A percentile compares a stretch with the other conserved stretches of the same genome.
Conservation (phyloP, 108 stramenopile genomes). For the Seminavis robusta region DNA sequence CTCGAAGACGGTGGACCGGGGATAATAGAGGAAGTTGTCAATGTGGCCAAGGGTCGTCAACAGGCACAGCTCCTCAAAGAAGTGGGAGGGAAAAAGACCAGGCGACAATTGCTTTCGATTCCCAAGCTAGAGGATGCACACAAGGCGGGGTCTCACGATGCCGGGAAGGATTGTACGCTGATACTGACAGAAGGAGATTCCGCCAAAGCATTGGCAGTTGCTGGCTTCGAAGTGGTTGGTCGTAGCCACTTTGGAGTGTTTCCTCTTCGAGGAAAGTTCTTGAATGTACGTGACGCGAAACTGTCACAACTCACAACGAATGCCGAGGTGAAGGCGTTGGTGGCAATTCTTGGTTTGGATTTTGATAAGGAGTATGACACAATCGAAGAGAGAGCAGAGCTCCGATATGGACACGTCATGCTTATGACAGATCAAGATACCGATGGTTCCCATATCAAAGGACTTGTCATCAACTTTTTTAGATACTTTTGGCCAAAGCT, state of each 20-base stretch:
- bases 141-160: constrained; percentile 66
- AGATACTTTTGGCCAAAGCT: constrained; percentile 90
- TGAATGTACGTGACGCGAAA: constrained; percentile 95
- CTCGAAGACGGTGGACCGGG: constrained; percentile 63
- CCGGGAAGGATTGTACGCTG: constrained; percentile 73
- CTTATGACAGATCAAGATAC: constrained; percentile 94
- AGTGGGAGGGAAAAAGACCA: constrained; percentile 60
- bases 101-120: constrained; percentile 60
- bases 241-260: constrained; percentile 95
- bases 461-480: constrained; percentile 91
- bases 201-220: constrained; percentile 96
- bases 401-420: constrained; percentile 93
- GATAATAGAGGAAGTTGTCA: constrained; percentile 66
- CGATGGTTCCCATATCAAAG: constrained; percentile 93
- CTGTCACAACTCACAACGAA: constrained; percentile 86
- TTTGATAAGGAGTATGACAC: constrained; percentile 80
- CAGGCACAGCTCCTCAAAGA: constrained; percentile 65
- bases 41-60: constrained; percentile 49
- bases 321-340: constrained; percentile 88
- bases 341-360: constrained; percentile 83
- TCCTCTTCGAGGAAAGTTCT: constrained; percentile 96
- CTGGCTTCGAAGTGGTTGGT: constrained; percentile 95
- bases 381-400: constrained; percentile 43
- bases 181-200: constrained; percentile 99
- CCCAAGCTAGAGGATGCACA: constrained; percentile 95